Percentiles rank a stretch among this genome's conserved stretches.
These are phyloP conservation scores for Melocanna baccifera DNA, from an alignment of 176 grass and related monocot genomes.

Conservation along the genomic window DNA sequence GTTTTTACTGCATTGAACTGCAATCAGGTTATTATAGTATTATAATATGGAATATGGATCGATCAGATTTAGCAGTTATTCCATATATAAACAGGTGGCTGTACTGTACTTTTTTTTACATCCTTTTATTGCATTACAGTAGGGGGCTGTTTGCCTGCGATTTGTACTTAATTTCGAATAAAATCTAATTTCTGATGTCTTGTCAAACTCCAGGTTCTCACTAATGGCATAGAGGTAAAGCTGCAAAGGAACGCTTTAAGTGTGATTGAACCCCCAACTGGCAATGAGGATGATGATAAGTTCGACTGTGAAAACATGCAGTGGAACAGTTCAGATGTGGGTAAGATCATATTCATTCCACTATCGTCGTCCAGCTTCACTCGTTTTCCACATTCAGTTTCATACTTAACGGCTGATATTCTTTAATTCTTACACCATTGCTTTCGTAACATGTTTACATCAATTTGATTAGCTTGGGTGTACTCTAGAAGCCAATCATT, in stretches of 20 bases:
- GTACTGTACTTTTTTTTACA: background rate
- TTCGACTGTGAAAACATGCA: slow-evolving; percentile 52
- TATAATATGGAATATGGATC: background rate
- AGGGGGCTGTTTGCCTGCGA: background rate
- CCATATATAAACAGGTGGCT: background rate
- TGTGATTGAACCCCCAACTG: slow-evolving; percentile 68
- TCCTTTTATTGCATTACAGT: background rate
- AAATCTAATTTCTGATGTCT: background rate
- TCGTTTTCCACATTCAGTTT: background rate
- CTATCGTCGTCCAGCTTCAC: background rate
- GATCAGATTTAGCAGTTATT: background rate
- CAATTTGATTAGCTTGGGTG: background rate
- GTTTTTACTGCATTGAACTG: background rate
- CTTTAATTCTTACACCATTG: background rate
- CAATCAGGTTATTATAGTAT: background rate
- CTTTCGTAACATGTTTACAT: background rate
- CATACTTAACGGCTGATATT: background rate
- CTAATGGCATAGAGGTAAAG: slow-evolving; percentile 78
- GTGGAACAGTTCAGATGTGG: slow-evolving; percentile 53
- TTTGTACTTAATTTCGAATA: background rate
- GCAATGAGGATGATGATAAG: slow-evolving; percentile 61
- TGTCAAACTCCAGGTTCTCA: slow-evolving; percentile 52
- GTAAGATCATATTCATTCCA: slow-evolving; percentile 25
- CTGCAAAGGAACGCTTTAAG: slow-evolving; percentile 75
- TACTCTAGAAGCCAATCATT: background rate